phyloP scores from a whole-genome alignment of 192 early-diverging fungal genomes.

The Dimargaris xerosporica region DNA sequence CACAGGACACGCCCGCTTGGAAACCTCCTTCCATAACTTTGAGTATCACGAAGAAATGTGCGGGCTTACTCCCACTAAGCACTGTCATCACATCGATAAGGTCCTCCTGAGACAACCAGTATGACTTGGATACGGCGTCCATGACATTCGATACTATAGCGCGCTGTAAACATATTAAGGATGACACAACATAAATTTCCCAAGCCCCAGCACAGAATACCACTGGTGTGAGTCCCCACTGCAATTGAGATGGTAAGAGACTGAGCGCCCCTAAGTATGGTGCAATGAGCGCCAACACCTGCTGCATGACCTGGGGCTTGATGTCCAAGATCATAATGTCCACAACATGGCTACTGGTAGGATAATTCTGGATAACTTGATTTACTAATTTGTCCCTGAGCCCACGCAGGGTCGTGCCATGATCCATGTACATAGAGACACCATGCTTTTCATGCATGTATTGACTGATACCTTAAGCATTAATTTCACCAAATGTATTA shows the following conservation, averaged over 20 bases:
- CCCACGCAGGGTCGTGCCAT: constrained; percentile 40
- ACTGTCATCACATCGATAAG: constrained; percentile 78
- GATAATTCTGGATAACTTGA: constrained; percentile 12
- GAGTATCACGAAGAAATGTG: constrained; percentile 88
- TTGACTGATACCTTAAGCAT: constrained; percentile 39
- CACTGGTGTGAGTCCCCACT: constrained; percentile 62
- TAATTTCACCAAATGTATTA: no score
- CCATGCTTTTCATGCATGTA: constrained; percentile 48
- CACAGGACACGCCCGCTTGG: constrained; percentile 51
- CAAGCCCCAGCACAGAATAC: constrained; percentile 73
- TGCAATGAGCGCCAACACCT: constrained; percentile 44
- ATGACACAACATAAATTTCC: constrained; percentile 55
- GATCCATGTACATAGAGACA: constrained; percentile 41
- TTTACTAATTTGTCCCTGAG: constrained; percentile 11
- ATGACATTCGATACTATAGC: constrained; percentile 50
- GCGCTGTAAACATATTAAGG: constrained; percentile 43
- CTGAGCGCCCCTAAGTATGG: constrained; percentile 29
- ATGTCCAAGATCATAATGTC: constrained; percentile 77
- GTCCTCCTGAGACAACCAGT: constrained; percentile 66
- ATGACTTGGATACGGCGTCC: constrained; percentile 56
- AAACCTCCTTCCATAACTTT: constrained; percentile 73
- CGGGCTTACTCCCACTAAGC: constrained; percentile 83
- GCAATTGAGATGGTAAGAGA: constrained; percentile 78
- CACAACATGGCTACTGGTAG: constrained; percentile 16
- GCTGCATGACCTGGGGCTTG: constrained; percentile 76